Conservation (phyloP, 352 stramenopile species). For the Albugo candida region DNA sequence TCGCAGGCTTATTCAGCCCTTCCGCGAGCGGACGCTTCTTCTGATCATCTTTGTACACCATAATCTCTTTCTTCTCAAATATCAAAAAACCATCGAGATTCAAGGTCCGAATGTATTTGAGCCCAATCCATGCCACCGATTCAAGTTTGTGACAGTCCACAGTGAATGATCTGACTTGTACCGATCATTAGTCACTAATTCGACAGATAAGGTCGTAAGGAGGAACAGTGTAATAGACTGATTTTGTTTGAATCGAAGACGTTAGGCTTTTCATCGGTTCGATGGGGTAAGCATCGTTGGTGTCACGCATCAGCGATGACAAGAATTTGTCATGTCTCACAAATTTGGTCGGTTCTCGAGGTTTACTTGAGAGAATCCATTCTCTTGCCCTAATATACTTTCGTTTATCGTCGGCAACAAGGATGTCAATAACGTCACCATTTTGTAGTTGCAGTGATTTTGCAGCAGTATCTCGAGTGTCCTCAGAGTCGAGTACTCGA, state of each 20-base stretch:
- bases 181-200: conserved; percentile 50
- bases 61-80: conserved; percentile 72
- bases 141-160: conserved; percentile 61
- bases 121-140: conserved; percentile 60
- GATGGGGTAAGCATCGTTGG: conserved; percentile 11
- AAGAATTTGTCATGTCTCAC: conserved; percentile 71
- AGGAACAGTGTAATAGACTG: conserved; percentile 60
- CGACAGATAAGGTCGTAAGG: conserved; percentile 40
- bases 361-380: no score
- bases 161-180: conserved; percentile 48
- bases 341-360: conserved; percentile 17
- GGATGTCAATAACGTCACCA: conserved; percentile 40
- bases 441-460: no score
- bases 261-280: conserved; percentile 17
- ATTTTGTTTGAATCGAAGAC: conserved; percentile 47
- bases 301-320: conserved; percentile 29
- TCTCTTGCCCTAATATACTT: conserved; percentile 1
- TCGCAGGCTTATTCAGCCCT: conserved; percentile 53
- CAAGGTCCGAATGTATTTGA: conserved; percentile 57
- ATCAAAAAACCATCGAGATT: conserved; percentile 58
- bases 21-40: conserved; percentile 54
- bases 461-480: no score
- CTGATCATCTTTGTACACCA: conserved; percentile 70
- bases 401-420: conserved; percentile 34
- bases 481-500: no score